These are phyloP conservation scores for Penicillium sp. DNA, from an alignment of 2,329 filamentous ascomycete genomes.

Conservation along the genomic window DNA sequence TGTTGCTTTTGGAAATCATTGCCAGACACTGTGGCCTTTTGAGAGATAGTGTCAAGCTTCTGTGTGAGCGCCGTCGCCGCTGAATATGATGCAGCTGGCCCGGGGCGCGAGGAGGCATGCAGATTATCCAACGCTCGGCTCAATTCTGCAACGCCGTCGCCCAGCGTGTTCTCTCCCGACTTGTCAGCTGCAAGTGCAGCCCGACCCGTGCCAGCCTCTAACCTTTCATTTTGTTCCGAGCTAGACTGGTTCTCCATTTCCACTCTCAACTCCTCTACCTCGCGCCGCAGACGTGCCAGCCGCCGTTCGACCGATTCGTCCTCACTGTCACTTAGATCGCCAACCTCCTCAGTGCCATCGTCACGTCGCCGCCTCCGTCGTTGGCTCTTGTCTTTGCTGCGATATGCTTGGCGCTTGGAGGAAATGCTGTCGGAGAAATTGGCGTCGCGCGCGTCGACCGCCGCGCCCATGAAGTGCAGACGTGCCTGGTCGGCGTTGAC, in stretches of 20 bases:
- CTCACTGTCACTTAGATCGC: conserved; percentile 76
- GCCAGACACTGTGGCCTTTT: conserved; percentile 5
- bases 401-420: conserved; percentile 81
- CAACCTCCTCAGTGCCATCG: conserved; percentile 61
- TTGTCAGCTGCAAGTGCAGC: conserved; percentile 34
- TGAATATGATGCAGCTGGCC: conserved; percentile 26
- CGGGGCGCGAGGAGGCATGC: conserved; percentile 36
- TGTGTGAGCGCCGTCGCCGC: conserved; percentile 40
- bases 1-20: conserved; percentile 12
- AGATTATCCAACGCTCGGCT: conserved; percentile 73
- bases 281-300: conserved; percentile 78
- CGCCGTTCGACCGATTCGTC: conserved; percentile 76
- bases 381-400: conserved; percentile 58
- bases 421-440: conserved; percentile 90
- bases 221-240: conserved; percentile 58
- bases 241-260: conserved; percentile 45
- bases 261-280: conserved; percentile 73
- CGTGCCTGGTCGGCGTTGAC: conserved; percentile 79
- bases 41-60: conserved; percentile 31
- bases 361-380: conserved; percentile 59
- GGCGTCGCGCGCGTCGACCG: conserved; percentile 73
- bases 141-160: conserved; percentile 66
- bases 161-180: conserved; percentile 46
- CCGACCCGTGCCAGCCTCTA: neutral
- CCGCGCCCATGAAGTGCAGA: conserved; percentile 72